Evolutionary conservation across 495 filamentous ascomycete species (phyloP).

Genomic region (Penicillium dipodomyicola): DNA sequence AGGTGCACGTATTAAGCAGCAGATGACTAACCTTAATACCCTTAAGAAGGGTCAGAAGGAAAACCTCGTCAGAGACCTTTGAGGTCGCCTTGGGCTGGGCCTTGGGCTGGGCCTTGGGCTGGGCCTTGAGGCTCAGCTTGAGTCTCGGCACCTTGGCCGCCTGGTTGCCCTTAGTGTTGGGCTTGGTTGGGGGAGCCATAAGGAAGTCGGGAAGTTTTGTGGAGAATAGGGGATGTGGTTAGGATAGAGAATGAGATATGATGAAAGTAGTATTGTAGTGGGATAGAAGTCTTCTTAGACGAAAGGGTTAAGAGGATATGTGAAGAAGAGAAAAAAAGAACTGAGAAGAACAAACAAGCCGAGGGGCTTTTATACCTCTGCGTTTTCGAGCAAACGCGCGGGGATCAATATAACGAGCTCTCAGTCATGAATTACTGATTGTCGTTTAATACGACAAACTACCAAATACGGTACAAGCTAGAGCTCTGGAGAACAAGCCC

Average conservation of each 20-base stretch:
- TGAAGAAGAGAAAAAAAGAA: too few species aligned
- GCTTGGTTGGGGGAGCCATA: too few species aligned
- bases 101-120: neutral
- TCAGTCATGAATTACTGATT: neutral
- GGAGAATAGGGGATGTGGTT: too few species aligned
- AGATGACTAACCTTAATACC: neutral
- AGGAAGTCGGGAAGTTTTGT: too few species aligned
- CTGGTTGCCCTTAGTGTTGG: too few species aligned
- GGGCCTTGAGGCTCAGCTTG: neutral
- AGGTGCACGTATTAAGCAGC: neutral
- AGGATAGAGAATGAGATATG: too few species aligned
- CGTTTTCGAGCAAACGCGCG: neutral
- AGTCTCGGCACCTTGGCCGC: neutral
- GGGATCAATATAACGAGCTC: neutral
- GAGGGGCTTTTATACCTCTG: neutral
- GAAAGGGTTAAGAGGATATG: too few species aligned
- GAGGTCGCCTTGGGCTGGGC: neutral
- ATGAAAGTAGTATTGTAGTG: too few species aligned
- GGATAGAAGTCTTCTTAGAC: too few species aligned
- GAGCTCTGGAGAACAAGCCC: neutral
- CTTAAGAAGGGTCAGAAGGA: neutral
- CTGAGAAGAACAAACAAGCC: neutral
- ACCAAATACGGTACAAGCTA: neutral
- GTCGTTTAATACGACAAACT: neutral
- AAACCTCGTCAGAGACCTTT: neutral